Percentiles rank a stretch among this genome's conserved stretches.
Evolutionary conservation across 495 filamentous ascomycete genomes (phyloP).

Genomic region (Daldinia childiae): DNA sequence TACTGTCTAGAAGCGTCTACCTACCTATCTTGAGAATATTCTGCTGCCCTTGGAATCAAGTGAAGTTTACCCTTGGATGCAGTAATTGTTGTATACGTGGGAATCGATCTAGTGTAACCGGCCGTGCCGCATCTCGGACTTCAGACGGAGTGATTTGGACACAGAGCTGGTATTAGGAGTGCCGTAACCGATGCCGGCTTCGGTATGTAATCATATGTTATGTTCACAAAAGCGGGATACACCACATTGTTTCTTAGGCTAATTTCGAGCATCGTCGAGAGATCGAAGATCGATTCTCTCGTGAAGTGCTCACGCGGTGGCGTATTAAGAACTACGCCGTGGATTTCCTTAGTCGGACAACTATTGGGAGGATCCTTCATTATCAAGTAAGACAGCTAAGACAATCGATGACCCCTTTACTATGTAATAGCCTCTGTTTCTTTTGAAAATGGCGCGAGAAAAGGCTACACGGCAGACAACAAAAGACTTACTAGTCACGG

Average conservation of each 20-base stretch:
- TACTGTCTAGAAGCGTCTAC: neutral
- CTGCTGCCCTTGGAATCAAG: neutral
- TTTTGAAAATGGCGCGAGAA: constrained; percentile 25
- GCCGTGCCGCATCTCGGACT: constrained; percentile 33
- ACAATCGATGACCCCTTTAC: neutral
- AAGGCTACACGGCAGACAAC: constrained; percentile 27
- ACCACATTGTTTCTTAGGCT: constrained; percentile 10
- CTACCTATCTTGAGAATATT: neutral
- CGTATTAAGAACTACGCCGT: neutral
- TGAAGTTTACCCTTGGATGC: neutral
- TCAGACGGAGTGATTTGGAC: constrained; percentile 13
- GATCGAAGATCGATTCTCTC: neutral
- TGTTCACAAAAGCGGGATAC: constrained; percentile 5
- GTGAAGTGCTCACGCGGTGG: neutral
- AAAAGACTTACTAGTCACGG: constrained; percentile 1
- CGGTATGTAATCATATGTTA: constrained; percentile 10
- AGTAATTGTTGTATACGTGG: constrained; percentile 5
- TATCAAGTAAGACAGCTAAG: constrained; percentile 19
- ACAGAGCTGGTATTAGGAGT: constrained; percentile 5
- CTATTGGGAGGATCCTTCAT: constrained; percentile 16
- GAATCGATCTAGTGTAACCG: constrained; percentile 37
- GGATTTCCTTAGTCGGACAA: neutral
- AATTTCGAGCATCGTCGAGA: neutral
- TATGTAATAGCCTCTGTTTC: constrained; percentile 3
- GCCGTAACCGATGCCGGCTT: constrained; percentile 11